These are phyloP conservation scores for Setomelanomma holmii DNA, from an alignment of 2,329 filamentous ascomycete genomes.

Conservation along the genomic window DNA sequence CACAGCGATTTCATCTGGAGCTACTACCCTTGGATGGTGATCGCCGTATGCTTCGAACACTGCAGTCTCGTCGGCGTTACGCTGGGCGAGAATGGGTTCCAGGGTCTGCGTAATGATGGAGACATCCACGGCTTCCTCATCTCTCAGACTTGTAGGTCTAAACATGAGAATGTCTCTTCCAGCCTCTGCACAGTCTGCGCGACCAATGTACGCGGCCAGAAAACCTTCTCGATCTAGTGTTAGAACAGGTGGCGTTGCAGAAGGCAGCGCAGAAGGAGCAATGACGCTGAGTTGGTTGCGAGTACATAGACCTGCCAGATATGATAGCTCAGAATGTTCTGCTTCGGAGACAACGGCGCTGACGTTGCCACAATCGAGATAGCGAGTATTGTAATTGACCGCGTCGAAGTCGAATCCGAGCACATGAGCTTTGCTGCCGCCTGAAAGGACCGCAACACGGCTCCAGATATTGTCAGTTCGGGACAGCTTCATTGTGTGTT, in stretches of 20 bases:
- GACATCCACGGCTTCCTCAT: slow-evolving; percentile 42
- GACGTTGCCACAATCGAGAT: slow-evolving; percentile 7
- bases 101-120: slow-evolving; percentile 46
- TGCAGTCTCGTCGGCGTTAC: slow-evolving; percentile 41
- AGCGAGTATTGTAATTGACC: slow-evolving; percentile 7
- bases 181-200: slow-evolving; percentile 38
- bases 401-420: slow-evolving; percentile 26
- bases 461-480: slow-evolving; percentile 14
- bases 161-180: slow-evolving; percentile 46
- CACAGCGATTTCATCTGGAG: slow-evolving; percentile 46
- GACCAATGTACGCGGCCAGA: slow-evolving; percentile 47
- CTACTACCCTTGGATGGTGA: slow-evolving; percentile 28
- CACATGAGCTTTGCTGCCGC: slow-evolving; percentile 24
- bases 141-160: slow-evolving; percentile 29
- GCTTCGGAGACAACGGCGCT: slow-evolving; percentile 14
- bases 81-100: slow-evolving; percentile 38
- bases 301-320: slow-evolving; percentile 40
- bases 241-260: slow-evolving; percentile 38
- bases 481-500: not conserved
- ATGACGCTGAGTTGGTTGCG: slow-evolving; percentile 40
- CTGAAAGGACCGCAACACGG: slow-evolving; percentile 26
- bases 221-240: slow-evolving; percentile 45
- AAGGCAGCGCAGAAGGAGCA: slow-evolving; percentile 34
- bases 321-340: slow-evolving; percentile 33
- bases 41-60: slow-evolving; percentile 45